Percentiles rank a stretch among this genome's conserved stretches.
These are phyloP conservation scores for Pseudopyrenochaeta lycopersici DNA, from an alignment of 2,329 filamentous ascomycete genomes.

Conservation along the genomic window DNA sequence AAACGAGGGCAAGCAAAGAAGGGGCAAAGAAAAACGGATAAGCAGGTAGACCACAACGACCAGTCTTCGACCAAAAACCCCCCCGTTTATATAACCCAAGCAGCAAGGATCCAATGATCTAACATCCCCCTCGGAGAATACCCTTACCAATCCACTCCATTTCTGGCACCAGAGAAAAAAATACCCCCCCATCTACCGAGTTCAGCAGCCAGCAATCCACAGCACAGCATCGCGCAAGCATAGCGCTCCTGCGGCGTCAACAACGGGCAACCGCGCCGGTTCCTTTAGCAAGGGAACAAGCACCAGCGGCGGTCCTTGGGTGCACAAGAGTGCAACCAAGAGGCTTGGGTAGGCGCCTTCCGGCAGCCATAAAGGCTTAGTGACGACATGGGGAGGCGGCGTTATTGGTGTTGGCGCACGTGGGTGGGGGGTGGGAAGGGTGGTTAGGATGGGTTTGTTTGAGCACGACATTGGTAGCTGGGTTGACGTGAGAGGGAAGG, in stretches of 20 bases:
- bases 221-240: too few species aligned
- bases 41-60: too few species aligned
- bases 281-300: conserved; percentile 9
- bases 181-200: background rate
- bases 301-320: background rate
- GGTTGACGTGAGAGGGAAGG: conserved; percentile 24
- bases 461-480: conserved; percentile 34
- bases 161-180: too few species aligned
- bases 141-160: background rate
- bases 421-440: conserved; percentile 10
- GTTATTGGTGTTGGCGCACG: conserved; percentile 26
- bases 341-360: conserved; percentile 4
- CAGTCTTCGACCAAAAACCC: too few species aligned
- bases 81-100: too few species aligned
- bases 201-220: too few species aligned
- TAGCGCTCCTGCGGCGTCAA: too few species aligned
- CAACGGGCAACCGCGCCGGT: background rate
- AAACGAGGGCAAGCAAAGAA: background rate
- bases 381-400: conserved; percentile 13
- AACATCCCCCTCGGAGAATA: background rate
- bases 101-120: background rate
- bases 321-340: conserved; percentile 10
- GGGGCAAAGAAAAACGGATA: too few species aligned
- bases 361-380: conserved; percentile 17
- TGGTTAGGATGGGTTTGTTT: conserved; percentile 12